Conservation (phyloP, 2,329 filamentous ascomycete species). For the Cercospora sojina region DNA sequence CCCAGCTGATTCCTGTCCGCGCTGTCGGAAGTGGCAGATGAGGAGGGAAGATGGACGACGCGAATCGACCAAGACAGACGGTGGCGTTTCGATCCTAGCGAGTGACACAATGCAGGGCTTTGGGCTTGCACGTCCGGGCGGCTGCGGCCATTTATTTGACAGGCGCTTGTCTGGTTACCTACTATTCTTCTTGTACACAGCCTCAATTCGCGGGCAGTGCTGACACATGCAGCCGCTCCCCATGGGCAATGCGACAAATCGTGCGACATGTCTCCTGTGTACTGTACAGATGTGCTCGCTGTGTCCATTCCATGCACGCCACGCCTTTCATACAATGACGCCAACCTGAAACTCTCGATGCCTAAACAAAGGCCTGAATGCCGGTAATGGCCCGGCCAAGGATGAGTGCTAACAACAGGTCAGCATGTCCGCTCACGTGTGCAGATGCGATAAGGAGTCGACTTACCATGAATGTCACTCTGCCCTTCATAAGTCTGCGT, state of each 20-base stretch:
- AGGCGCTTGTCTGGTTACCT: background rate
- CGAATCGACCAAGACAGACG: background rate
- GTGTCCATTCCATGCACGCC: background rate
- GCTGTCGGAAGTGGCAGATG: background rate
- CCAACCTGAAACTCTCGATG: slow-evolving; percentile 11
- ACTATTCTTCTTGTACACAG: slow-evolving; percentile 1
- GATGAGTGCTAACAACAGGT: slow-evolving; percentile 45
- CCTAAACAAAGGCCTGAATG: slow-evolving; percentile 67
- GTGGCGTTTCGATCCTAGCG: background rate
- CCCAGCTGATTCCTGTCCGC: background rate
- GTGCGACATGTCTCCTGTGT: background rate
- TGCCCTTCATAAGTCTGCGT: slow-evolving; percentile 98
- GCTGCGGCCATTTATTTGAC: background rate
- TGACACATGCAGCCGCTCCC: background rate
- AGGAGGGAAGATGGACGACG: background rate
- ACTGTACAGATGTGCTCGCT: background rate
- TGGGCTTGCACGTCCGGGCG: background rate
- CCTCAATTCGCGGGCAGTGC: background rate
- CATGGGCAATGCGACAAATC: background rate
- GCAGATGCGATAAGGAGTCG: slow-evolving; percentile 3
- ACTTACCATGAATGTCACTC: slow-evolving; percentile 93
- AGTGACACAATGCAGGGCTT: slow-evolving; percentile 6
- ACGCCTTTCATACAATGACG: background rate
- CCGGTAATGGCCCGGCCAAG: slow-evolving; percentile 58
- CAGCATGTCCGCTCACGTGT: slow-evolving; percentile 19